These are phyloP conservation scores for Lathyrus sativus DNA, from an alignment of 306 rosid genomes.

Conservation along the genomic window DNA sequence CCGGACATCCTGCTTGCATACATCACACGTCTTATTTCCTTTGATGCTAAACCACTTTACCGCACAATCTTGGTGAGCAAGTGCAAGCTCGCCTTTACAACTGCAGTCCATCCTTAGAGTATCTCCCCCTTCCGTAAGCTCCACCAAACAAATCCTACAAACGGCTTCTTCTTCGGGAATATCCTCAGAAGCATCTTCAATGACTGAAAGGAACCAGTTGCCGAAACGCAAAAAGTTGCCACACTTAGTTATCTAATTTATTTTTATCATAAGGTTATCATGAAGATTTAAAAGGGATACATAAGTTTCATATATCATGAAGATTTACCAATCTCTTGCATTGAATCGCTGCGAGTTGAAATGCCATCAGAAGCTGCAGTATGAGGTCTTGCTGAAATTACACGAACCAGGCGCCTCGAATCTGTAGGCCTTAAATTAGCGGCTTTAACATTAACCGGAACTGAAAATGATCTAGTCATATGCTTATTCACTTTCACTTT, in stretches of 20 bases:
- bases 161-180: slow-evolving; percentile 97
- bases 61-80: slow-evolving; percentile 93
- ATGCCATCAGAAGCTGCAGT: slow-evolving; percentile 43
- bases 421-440: slow-evolving; percentile 54
- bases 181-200: slow-evolving; percentile 73
- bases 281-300: slow-evolving; percentile 31
- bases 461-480: slow-evolving; percentile 78
- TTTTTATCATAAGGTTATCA: neutral
- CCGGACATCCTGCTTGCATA: slow-evolving; percentile 79
- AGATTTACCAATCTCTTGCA: slow-evolving; percentile 57
- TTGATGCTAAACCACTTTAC: slow-evolving; percentile 93
- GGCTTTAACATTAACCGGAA: slow-evolving; percentile 62
- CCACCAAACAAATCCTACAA: slow-evolving; percentile 85
- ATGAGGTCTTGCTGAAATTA: slow-evolving; percentile 64
- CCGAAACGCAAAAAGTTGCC: slow-evolving; percentile 2
- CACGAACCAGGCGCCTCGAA: slow-evolving; percentile 71
- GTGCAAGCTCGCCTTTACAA: slow-evolving; percentile 96
- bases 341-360: slow-evolving; percentile 46
- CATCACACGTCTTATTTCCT: slow-evolving; percentile 89
- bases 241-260: neutral
- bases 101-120: slow-evolving; percentile 92
- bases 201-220: slow-evolving; percentile 45
- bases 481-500: slow-evolving; percentile 53
- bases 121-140: slow-evolving; percentile 80
- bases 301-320: slow-evolving; percentile 8